Conservation (phyloP, 2,329 filamentous ascomycete genomes). For the Tothia fuscella region DNA sequence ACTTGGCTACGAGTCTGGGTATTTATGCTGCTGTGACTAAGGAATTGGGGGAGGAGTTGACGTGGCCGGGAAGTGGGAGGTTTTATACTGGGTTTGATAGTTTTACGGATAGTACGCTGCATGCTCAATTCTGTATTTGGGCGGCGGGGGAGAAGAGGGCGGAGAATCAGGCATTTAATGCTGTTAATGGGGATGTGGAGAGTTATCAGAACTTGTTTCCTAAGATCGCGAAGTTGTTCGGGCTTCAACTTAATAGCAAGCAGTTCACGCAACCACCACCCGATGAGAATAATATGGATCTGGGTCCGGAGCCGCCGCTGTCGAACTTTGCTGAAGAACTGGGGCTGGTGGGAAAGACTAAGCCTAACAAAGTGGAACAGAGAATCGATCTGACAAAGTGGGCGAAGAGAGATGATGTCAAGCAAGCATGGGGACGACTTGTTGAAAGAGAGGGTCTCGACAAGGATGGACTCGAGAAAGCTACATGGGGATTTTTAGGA, state of each 20-base stretch:
- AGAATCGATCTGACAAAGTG: slow-evolving; percentile 31
- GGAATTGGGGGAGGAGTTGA: slow-evolving; percentile 18
- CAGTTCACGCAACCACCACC: slow-evolving; percentile 14
- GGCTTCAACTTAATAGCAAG: slow-evolving; percentile 21
- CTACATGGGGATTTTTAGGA: slow-evolving; percentile 33
- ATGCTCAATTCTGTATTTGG: slow-evolving; percentile 22
- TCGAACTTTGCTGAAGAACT: slow-evolving; percentile 19
- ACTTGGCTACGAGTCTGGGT: slow-evolving; percentile 19
- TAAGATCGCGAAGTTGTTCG: slow-evolving; percentile 25
- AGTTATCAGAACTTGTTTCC: slow-evolving; percentile 34
- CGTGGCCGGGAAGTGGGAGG: slow-evolving; percentile 19
- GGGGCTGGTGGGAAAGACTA: slow-evolving; percentile 17
- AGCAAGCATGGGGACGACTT: slow-evolving; percentile 27
- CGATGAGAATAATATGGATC: slow-evolving; percentile 11
- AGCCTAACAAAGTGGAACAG: slow-evolving; percentile 23
- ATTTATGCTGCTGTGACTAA: slow-evolving; percentile 20
- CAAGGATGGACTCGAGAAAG: slow-evolving; percentile 29
- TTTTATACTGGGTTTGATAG: slow-evolving; percentile 22
- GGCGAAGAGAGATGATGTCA: slow-evolving; percentile 27
- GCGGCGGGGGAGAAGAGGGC: slow-evolving; percentile 22
- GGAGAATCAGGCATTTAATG: slow-evolving; percentile 31
- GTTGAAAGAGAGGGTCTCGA: slow-evolving; percentile 25
- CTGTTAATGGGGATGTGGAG: slow-evolving; percentile 30
- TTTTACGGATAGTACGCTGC: slow-evolving; percentile 18
- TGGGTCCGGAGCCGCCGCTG: slow-evolving; percentile 21